phyloP scores from a whole-genome alignment of 805 yeast genomes.

The Candida pseudofarinosa region DNA sequence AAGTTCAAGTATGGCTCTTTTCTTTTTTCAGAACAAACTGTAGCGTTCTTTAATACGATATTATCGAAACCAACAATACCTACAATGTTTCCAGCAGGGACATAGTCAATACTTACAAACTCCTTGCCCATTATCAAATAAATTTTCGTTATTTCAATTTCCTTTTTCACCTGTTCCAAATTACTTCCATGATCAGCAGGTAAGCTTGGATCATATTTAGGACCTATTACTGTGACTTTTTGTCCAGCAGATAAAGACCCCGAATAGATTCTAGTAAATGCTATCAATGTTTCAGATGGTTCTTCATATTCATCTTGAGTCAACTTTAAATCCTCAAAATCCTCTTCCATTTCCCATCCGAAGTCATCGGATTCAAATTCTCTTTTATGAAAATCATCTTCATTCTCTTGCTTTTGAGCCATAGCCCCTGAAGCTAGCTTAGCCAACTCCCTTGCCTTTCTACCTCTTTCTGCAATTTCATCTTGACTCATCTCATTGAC shows the following conservation, averaged over 20 bases:
- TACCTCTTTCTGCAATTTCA: constrained; percentile 59
- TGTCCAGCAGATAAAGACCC: constrained; percentile 80
- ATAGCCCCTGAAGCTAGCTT: constrained; percentile 58
- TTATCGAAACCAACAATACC: constrained; percentile 92
- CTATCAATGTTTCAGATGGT: constrained; percentile 67
- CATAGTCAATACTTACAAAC: constrained; percentile 66
- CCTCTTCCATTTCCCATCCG: constrained; percentile 49
- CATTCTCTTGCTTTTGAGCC: constrained; percentile 18
- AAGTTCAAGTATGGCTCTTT: constrained; percentile 74
- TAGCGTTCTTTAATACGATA: constrained; percentile 80
- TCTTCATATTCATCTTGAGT: constrained; percentile 40
- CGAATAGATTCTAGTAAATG: constrained; percentile 83
- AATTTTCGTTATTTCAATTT: constrained; percentile 61
- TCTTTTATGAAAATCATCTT: constrained; percentile 22
- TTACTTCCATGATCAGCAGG: constrained; percentile 28
- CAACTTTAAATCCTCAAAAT: constrained; percentile 33
- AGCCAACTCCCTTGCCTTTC: constrained; percentile 64
- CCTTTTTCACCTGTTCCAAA: constrained; percentile 52
- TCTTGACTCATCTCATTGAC: constrained; percentile 41
- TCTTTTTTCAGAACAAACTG: constrained; percentile 53
- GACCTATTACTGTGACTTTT: constrained; percentile 72
- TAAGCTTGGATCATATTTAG: constrained; percentile 70
- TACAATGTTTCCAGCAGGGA: constrained; percentile 93
- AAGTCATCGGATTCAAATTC: constrained; percentile 31
- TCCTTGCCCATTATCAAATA: constrained; percentile 92